Base-by-base conservation (phyloP, 179 eudicot genomes). In the Silene coronaria region DNA sequence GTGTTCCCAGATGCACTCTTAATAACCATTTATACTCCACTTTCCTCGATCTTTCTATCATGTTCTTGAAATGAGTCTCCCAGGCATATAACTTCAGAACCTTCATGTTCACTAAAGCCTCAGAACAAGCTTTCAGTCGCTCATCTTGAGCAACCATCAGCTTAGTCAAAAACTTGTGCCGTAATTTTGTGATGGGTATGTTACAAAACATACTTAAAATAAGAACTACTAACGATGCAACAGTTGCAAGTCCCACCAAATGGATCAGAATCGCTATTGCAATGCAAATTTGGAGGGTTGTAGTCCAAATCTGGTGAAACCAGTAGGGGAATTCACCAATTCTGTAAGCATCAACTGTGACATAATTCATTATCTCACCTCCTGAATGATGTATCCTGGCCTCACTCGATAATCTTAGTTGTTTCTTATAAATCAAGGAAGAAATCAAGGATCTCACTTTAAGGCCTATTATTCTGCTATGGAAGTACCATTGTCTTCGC, bases 81-180 rank as follows among this genome's bases (percentile, higher is more conserved):
- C 94, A 91, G 4, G 91, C 91, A 72, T 91, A 87, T 5, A 89
- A 72, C 72, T 89, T 89, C 72, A 91, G 65, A 58, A 91, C 92
- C 81, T 89, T 91, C 92, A 89, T 91, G 73, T 85, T 91, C 72
- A 85, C 80, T 3, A 91, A 89, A 61, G 92, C 89, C 77, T 91
- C 97, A 0, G 88, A 76, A 58, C 51, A 82, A 23, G 86, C 87
- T 73, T 87, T 89, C 7, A 91, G 85, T 74, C 90, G 75, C 71
- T 75, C 84, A 62, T 91, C 97, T 76, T 91, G 91, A 16, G 94
- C 91, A 67, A 78, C 80, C 94, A 89, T 89, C 24, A 91, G 87
- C 82, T 82, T 85, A 2, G 85, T 70, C 32, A 87, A 89, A 67
- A 84, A 88, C 80, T 78, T 84, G 67, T 91, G 89, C 74, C 87